A percentile compares a stretch with the other conserved stretches of the same genome.
Conservation (phyloP, 768 basidiomycete genomes). For the Peribolospora baueri region DNA sequence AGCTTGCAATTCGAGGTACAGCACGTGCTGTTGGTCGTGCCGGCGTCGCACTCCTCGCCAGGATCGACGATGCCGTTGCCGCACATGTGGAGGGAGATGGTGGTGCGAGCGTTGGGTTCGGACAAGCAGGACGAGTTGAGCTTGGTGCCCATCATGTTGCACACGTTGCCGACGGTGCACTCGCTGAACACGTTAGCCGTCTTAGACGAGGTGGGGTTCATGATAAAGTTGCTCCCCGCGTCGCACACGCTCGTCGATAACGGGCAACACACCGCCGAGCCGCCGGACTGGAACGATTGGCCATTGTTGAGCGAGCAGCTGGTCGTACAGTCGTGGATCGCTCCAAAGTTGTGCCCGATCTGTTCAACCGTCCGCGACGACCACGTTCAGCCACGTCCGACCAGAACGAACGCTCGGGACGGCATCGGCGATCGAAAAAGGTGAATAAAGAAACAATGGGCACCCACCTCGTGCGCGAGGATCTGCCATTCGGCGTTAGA, state of each 20-base stretch:
- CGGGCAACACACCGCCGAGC: constrained; percentile 38
- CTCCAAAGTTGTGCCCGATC: constrained; percentile 50
- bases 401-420: background rate
- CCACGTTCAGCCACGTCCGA: no score
- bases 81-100: constrained; percentile 7
- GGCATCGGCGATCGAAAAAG: background rate
- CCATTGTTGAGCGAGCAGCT: constrained; percentile 30
- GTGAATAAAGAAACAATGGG: background rate
- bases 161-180: constrained; percentile 65
- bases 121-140: constrained; percentile 45
- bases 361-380: background rate
- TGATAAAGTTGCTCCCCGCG: constrained; percentile 45
- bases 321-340: constrained; percentile 43
- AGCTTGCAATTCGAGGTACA: constrained; percentile 39
- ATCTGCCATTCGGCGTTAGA: constrained; percentile 61
- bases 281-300: constrained; percentile 5
- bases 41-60: constrained; percentile 76
- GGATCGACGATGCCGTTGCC: constrained; percentile 55
- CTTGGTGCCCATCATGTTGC: constrained; percentile 25
- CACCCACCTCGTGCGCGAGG: constrained; percentile 52
- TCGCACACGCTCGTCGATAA: constrained; percentile 34
- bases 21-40: constrained; percentile 40
- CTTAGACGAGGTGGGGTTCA: constrained; percentile 37
- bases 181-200: constrained; percentile 39
- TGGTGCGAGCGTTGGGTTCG: constrained; percentile 26